Conservation (phyloP, 2,329 filamentous ascomycete species). For the Aspergillus luchuensis region DNA sequence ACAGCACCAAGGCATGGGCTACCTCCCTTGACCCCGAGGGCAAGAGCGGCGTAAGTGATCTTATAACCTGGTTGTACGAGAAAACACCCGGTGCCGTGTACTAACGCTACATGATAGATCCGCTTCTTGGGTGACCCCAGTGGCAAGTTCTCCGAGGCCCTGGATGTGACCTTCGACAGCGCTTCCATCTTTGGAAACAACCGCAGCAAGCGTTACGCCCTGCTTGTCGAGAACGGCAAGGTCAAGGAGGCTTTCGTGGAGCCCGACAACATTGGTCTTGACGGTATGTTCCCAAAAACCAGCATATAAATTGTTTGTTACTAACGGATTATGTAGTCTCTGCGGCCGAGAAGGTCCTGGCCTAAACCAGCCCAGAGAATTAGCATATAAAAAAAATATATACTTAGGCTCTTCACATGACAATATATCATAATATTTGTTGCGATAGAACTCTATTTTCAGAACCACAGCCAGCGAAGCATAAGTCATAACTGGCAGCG, state of each 20-base stretch:
- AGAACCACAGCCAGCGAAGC: conserved; percentile 9
- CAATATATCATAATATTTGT: conserved; percentile 4
- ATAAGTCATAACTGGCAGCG: conserved; percentile 5
- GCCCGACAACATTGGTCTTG: conserved; percentile 81
- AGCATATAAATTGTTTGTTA: conserved; percentile 17
- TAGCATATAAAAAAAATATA: not conserved
- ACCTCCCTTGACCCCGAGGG: conserved; percentile 73
- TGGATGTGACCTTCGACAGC: conserved; percentile 81
- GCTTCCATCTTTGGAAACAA: conserved; percentile 76
- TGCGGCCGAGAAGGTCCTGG: conserved; percentile 53
- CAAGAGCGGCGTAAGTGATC: conserved; percentile 69
- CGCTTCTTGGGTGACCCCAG: conserved; percentile 85
- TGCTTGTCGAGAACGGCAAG: conserved; percentile 81
- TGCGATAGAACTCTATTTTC: conserved; percentile 10
- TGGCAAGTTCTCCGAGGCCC: conserved; percentile 75
- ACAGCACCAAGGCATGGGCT: conserved; percentile 87
- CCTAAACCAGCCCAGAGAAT: conserved; percentile 28
- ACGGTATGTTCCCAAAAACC: conserved; percentile 56
- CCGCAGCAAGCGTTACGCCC: conserved; percentile 84
- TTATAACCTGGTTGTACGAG: not conserved
- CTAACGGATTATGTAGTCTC: conserved; percentile 42
- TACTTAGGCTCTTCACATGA: conserved; percentile 3
- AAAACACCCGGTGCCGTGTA: not conserved
- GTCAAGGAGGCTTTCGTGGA: conserved; percentile 81
- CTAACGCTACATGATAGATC: conserved; percentile 59